Base-by-base conservation (phyloP, 768 basidiomycete species). In the Clathrus columnatus region DNA sequence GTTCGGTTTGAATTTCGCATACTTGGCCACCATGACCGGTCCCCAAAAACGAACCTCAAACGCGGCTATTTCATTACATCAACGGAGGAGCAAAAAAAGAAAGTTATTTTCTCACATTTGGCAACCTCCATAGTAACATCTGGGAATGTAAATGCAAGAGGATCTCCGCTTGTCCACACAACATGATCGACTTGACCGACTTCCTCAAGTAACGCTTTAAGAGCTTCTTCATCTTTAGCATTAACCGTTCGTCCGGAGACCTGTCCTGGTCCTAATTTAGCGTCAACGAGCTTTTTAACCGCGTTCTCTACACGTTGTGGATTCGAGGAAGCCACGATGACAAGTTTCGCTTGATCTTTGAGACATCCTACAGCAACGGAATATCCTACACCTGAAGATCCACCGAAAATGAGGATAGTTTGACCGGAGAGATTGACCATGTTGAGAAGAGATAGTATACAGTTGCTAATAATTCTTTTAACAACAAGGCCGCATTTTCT, bases 31-130 rank as follows among this genome's bases (percentile, higher is more conserved):
- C n/a, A 52, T 32, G 14, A 50, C 51, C 5, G 59, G 58, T 10
- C 59, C 59, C 59, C 59, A 60, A 50, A 60, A 60, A 23, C 59
- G 56, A 4, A 58, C 57, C 21, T 60, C 59, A 48, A 60, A 60
- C n/a, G 50, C 32, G 41, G 27, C 59, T 60, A 17, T 24, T 18
- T 14, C 24, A 14, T 24, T 18, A 24, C 11, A 24, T 2, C 10
- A 4, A 21, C 21, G 14, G 2, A 48, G 10, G 18, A 4, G 17
- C 18, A 48, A 4, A 14, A 4, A 2, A 3, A 24, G 2, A 18
- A 48, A 48, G 11, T 14, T 48, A 5, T 48, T 4, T 48, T 6
- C 24, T 41, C 21, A 41, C 50, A 5, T 32, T 29, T 51, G 50
- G 50, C 46, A 8, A 14, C 46, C 21, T 47, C 18, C 18, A 47